phyloP scores from a whole-genome alignment of 257 asterid species.

The Solanum sitiens region DNA sequence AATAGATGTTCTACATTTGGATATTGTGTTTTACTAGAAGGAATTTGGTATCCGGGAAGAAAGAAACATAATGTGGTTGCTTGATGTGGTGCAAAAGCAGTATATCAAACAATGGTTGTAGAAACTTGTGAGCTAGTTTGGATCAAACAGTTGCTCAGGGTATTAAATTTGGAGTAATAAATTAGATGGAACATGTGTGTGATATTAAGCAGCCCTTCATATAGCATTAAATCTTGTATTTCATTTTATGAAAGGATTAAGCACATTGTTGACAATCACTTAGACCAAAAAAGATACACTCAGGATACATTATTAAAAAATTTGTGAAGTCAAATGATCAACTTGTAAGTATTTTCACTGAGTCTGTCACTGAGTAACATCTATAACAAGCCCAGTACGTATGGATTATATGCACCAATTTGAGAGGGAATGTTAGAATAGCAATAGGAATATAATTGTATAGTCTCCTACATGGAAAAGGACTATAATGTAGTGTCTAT shows the following conservation, averaged over 20 bases:
- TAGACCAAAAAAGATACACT: neutral
- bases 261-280: neutral
- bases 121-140: neutral
- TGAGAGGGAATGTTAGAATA: neutral
- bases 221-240: neutral
- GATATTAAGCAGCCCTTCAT: neutral
- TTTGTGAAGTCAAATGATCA: neutral
- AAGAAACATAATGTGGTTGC: neutral
- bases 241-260: neutral
- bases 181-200: neutral
- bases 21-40: neutral
- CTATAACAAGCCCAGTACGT: neutral
- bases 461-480: neutral
- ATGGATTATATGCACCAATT: neutral
- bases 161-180: neutral
- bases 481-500: neutral
- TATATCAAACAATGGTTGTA: neutral
- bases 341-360: neutral
- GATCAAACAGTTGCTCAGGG: neutral
- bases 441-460: neutral
- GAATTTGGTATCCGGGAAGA: neutral
- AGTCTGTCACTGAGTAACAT: neutral
- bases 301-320: neutral
- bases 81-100: neutral
- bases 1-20: neutral